Evolutionary conservation across 441 rosid species (phyloP), one percentile per base, ranked within the genome.

Genomic region (Pelargonium exstipulatum): DNA sequence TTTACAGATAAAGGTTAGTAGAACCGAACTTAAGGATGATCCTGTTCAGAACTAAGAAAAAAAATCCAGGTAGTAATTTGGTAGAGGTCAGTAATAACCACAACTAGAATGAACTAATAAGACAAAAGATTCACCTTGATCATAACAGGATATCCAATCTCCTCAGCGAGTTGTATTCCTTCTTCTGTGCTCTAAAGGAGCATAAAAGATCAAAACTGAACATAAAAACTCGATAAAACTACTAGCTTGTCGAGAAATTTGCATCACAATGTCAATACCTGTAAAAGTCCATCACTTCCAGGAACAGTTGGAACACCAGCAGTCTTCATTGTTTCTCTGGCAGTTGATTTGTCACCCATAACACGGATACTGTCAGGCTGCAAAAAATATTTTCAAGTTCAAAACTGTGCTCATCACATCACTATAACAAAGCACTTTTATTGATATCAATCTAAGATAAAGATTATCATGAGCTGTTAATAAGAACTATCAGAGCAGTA

Each of bases 281-380:
- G 86, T 73, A 93, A 82, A 72, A 93, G 78, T 49, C 98, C 98
- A 77, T 83, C 96, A 84, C 98, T 93, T 73, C 98, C 98, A 0
- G 98, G 98, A 48, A 93, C 98, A 42, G 98, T 93, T n/a, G 98
- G 98, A 73, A 93, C 98, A 62, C 96, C 93, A 29, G 97, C 97
- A 79, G 85, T 91, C 84, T 93, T 93, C 98, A 93, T 93, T 26
- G 98, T 93, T 67, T 91, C 98, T 77, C 98, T 83, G 17, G 98
- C 98, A 65, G 97, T 91, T 71, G 98, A 75, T 82, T 93, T 93
- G 83, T 93, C 98, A 69, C 98, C 98, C 98, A 93, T 93, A 42
- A 86, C 86, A 67, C 95, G 90, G 79, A 93, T 93, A 74, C 98
- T 93, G 80, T 93, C 95, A 63, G 98, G 97, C 98, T 93, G 83